Conservation (phyloP, 163 green algal genomes). For the Volvox carteri region DNA sequence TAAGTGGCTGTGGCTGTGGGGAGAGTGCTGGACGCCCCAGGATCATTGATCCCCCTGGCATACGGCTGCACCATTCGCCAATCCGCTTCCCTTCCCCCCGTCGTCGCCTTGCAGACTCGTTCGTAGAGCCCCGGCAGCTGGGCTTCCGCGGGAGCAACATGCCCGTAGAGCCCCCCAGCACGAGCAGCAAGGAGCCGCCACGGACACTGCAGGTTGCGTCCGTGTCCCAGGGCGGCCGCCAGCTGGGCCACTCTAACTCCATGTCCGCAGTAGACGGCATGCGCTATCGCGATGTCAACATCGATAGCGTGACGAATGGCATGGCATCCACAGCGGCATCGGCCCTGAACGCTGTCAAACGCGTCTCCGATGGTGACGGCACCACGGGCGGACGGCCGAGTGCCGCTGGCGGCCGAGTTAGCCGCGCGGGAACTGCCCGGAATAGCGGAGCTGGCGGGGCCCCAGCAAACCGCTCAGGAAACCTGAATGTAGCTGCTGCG, state of each 20-base stretch:
- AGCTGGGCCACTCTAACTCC: slow-evolving; percentile 55
- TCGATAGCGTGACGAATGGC: slow-evolving; percentile 38
- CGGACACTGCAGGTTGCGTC: slow-evolving; percentile 17
- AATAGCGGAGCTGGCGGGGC: slow-evolving; percentile 38
- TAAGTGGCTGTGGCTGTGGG: too few relatives aligned
- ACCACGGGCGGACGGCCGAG: slow-evolving; percentile 50
- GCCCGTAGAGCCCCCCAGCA: neutral
- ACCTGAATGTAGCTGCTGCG: neutral
- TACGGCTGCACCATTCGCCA: too few relatives aligned
- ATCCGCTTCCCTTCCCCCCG: too few relatives aligned
- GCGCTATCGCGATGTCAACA: slow-evolving; percentile 58
- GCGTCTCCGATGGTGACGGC: slow-evolving; percentile 46
- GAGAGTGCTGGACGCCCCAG: too few relatives aligned
- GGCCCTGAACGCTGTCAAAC: slow-evolving; percentile 38
- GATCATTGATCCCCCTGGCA: too few relatives aligned
- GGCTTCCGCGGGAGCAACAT: slow-evolving; percentile 43
- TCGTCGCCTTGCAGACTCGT: slow-evolving; percentile 46
- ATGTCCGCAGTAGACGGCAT: slow-evolving; percentile 56
- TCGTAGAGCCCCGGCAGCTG: slow-evolving; percentile 50
- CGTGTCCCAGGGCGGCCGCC: slow-evolving; percentile 20
- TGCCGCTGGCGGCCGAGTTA: slow-evolving; percentile 23
- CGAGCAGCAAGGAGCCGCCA: neutral
- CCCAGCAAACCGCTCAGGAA: neutral
- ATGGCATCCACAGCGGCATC: slow-evolving; percentile 24
- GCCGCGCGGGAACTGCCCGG: slow-evolving; percentile 34